These are phyloP conservation scores for Aspergillus quadricinctus DNA, from an alignment of 2,329 filamentous ascomycete genomes.

Conservation along the genomic window DNA sequence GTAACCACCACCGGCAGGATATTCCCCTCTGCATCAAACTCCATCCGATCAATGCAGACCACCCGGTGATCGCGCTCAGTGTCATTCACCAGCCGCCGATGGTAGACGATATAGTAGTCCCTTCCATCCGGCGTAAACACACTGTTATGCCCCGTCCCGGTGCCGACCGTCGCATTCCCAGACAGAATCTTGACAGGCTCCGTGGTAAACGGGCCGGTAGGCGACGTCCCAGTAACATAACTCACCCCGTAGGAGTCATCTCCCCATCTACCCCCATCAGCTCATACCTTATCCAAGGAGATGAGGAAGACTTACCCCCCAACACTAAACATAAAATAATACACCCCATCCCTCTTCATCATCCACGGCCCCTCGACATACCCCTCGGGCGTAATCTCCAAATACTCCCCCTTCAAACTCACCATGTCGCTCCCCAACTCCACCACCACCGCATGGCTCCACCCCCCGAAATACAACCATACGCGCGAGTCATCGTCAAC, in stretches of 20 bases:
- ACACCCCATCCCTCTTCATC: slow-evolving; percentile 40
- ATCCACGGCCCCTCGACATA: slow-evolving; percentile 45
- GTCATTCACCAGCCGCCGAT: slow-evolving; percentile 44
- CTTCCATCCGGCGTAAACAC: slow-evolving; percentile 38
- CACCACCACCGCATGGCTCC: slow-evolving; percentile 41
- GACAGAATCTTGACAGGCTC: slow-evolving; percentile 34
- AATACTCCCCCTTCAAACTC: slow-evolving; percentile 41
- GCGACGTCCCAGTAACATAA: slow-evolving; percentile 39
- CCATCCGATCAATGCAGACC: slow-evolving; percentile 47
- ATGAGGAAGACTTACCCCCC: slow-evolving; percentile 25
- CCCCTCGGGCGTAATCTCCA: slow-evolving; percentile 46
- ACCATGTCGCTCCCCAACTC: slow-evolving; percentile 44
- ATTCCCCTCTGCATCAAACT: slow-evolving; percentile 43
- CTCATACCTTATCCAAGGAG: background rate
- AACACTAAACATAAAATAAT: slow-evolving; percentile 46
- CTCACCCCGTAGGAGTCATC: slow-evolving; percentile 46
- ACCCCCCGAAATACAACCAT: slow-evolving; percentile 45
- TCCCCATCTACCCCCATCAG: slow-evolving; percentile 32
- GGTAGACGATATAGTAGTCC: slow-evolving; percentile 46
- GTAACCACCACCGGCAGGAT: slow-evolving; percentile 43
- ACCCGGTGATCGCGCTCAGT: slow-evolving; percentile 45
- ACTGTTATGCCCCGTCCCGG: slow-evolving; percentile 41
- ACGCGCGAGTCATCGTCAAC: slow-evolving; percentile 42
- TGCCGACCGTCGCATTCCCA: slow-evolving; percentile 21
- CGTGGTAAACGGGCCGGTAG: slow-evolving; percentile 42